Conservation (phyloP, 768 basidiomycete genomes). For the Pisolithus microcarpus region DNA sequence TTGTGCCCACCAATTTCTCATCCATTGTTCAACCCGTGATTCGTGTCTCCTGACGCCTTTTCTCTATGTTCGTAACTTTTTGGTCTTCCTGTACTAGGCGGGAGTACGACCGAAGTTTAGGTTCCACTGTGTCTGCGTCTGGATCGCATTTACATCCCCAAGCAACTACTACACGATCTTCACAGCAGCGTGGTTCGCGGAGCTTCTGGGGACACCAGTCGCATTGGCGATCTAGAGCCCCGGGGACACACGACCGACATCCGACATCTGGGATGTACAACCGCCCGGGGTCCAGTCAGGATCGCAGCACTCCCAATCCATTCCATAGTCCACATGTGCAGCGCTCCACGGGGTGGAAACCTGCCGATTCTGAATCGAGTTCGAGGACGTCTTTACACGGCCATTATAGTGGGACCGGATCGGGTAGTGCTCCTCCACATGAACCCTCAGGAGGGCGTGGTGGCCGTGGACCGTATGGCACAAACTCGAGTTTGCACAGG, state of each 20-base stretch:
- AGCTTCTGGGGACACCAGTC: conserved; percentile 21
- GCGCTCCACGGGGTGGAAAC: conserved; percentile 4
- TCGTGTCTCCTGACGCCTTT: too few species aligned
- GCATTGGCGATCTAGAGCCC: background rate
- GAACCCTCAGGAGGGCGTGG: background rate
- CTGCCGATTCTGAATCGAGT: background rate
- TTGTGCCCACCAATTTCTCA: too few species aligned
- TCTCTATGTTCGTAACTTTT: background rate
- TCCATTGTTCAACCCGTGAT: background rate
- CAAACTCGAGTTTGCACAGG: background rate
- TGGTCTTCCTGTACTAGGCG: conserved; percentile 15
- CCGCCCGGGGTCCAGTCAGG: background rate
- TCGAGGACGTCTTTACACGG: background rate
- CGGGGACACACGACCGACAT: background rate
- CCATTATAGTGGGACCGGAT: background rate
- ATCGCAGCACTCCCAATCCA: background rate
- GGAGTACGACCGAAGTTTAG: conserved; percentile 24
- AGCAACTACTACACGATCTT: conserved; percentile 22
- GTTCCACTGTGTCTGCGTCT: conserved; percentile 1
- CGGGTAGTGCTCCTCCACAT: background rate
- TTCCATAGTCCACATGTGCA: conserved; percentile 8
- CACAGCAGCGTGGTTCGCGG: conserved; percentile 19
- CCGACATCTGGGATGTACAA: background rate
- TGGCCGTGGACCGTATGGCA: background rate
- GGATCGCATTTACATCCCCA: conserved; percentile 21